phyloP scores from a whole-genome alignment of 2,329 filamentous ascomycete genomes.

The Pseudogymnoascus sp. region DNA sequence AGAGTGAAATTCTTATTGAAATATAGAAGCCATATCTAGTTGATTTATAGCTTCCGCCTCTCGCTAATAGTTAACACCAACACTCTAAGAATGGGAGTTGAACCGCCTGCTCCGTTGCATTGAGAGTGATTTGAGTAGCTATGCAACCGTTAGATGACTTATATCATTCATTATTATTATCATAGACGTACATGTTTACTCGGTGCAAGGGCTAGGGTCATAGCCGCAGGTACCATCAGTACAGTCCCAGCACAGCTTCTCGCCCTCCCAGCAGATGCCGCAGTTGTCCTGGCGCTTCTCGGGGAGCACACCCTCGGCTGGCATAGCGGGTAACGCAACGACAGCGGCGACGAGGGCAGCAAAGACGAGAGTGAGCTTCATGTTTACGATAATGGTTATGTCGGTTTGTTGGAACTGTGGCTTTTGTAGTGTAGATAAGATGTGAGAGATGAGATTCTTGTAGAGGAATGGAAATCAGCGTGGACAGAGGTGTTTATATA shows the following conservation, averaged over 20 bases:
- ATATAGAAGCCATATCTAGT: not conserved
- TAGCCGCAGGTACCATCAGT: not conserved
- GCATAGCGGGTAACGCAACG: not conserved
- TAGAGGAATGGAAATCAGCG: not conserved
- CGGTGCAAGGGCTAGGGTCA: not conserved
- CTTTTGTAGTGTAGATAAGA: not conserved
- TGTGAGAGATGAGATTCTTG: not conserved
- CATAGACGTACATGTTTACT: not conserved
- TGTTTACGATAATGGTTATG: not conserved
- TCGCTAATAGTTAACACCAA: not conserved
- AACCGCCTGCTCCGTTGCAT: not conserved
- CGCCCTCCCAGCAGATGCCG: not conserved
- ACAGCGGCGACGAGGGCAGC: not conserved
- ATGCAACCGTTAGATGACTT: not conserved
- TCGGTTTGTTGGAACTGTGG: not conserved
- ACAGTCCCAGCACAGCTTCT: not conserved
- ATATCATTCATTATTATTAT: not conserved
- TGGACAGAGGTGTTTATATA: not conserved
- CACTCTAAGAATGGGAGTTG: not conserved
- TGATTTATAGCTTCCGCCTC: not conserved
- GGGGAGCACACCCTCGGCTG: not conserved
- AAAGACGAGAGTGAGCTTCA: not conserved
- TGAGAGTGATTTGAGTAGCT: not conserved
- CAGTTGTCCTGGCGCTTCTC: not conserved
- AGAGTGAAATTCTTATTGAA: not conserved